These are phyloP conservation scores for Lotus japonicus DNA, from an alignment of 306 rosid genomes.

Conservation along the genomic window DNA sequence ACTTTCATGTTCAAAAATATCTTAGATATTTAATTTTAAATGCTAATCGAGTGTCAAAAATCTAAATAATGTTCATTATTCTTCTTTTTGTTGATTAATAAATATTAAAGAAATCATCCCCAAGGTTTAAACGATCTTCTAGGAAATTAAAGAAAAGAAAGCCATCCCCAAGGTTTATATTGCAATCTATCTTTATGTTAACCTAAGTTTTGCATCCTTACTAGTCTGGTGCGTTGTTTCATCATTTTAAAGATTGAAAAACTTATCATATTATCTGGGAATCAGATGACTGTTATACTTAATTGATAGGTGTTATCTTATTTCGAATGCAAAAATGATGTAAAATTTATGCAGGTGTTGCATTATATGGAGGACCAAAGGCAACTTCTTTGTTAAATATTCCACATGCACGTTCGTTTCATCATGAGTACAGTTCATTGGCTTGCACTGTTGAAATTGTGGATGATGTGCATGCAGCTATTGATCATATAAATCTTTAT, in stretches of 20 bases:
- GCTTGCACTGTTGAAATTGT: constrained; percentile 82
- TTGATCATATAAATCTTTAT: constrained; percentile 65
- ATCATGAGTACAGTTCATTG: constrained; percentile 75
- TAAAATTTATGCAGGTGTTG: constrained; percentile 48
- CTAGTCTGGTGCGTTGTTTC: not conserved
- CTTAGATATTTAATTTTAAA: not conserved
- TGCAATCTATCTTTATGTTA: not conserved
- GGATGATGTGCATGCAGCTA: constrained; percentile 66
- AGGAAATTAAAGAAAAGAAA: not conserved
- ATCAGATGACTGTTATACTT: not conserved
- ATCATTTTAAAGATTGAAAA: not conserved
- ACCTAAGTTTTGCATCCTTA: not conserved
- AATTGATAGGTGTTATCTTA: not conserved
- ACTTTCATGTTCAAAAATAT: not conserved
- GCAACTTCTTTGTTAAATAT: constrained; percentile 52
- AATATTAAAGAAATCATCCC: no score
- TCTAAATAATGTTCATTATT: not conserved
- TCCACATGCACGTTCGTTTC: constrained; percentile 65
- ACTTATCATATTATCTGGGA: not conserved
- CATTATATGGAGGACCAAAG: constrained; percentile 74
- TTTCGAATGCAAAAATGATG: not conserved
- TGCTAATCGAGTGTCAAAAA: not conserved
- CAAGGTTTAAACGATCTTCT: not conserved
- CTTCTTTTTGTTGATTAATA: not conserved
- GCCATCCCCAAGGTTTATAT: not conserved